Evolutionary conservation across 1,284 basidiomycete species (phyloP).

Genomic region (Clitocybe nebularis): DNA sequence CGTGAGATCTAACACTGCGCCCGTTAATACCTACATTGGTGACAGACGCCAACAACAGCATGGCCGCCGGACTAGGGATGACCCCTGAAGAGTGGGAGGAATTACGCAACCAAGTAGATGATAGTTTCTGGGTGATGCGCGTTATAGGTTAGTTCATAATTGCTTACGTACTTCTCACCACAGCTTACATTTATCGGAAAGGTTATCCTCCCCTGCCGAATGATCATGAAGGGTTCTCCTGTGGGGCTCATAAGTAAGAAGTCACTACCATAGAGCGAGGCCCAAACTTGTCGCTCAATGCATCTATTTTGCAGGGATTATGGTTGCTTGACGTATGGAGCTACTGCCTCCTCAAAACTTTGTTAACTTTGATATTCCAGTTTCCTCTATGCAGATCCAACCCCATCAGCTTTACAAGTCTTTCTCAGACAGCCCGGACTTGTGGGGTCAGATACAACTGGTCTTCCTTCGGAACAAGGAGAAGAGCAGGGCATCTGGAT

Average conservation of each 20-base stretch:
- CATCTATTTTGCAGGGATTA: conserved; percentile 58
- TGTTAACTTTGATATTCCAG: conserved; percentile 35
- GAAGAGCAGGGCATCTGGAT: conserved; percentile 69
- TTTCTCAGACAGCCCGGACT: conserved; percentile 50
- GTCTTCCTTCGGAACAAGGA: conserved; percentile 45
- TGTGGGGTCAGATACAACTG: conserved; percentile 31
- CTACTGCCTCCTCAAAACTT: neutral
- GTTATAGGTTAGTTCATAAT: conserved; percentile 56
- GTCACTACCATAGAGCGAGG: too few species aligned
- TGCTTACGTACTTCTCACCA: conserved; percentile 2
- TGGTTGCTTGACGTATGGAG: conserved; percentile 72
- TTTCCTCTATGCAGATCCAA: conserved; percentile 77
- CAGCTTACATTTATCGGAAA: conserved; percentile 23
- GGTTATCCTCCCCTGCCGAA: conserved; percentile 83
- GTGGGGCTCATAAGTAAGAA: conserved; percentile 78
- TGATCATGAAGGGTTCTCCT: conserved; percentile 75
- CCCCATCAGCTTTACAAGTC: conserved; percentile 76
- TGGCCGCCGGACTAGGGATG: conserved; percentile 78
- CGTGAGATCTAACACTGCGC: conserved; percentile 58
- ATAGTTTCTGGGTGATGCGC: conserved; percentile 87
- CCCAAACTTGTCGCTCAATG: neutral
- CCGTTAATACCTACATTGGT: too few species aligned
- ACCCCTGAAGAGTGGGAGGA: conserved; percentile 63
- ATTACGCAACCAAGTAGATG: conserved; percentile 62
- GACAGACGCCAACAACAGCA: too few species aligned